Base-by-base conservation (phyloP, 2,329 filamentous ascomycete species). In the Periglandula ipomoeae region DNA sequence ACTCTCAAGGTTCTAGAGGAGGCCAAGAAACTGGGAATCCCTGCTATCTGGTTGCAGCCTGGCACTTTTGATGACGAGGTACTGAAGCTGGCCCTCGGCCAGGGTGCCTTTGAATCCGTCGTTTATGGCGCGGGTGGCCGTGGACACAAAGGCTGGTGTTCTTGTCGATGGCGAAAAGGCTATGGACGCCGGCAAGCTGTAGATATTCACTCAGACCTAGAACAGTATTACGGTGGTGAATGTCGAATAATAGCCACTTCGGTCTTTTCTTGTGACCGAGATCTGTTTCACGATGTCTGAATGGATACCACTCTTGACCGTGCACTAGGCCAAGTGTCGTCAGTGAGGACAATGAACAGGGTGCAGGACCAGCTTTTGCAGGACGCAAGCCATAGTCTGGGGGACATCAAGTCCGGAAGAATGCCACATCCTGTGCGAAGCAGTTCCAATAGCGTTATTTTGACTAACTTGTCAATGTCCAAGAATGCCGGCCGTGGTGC, bases 41-140 rank as follows among this genome's bases (percentile, higher is more conserved):
- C 79, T 17, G 78, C 87, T 23, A 82, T 95, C 5, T 95, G 88
- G 86, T 70, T 97, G 55, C 93, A 97, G 69, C 93, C 93, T 0
- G 93, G 91, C 1, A 90, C 82, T 15, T 97, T 86, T 62, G 82
- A 95, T 62, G 79, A 86, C 46, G 79, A 81, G 50, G 85, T 89
- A 20, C 62, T 95, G 53, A 70, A 76, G 37, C 89, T 79, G 65
- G 89, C 87, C 3, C 71, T 75, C 20, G 65, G 61, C 52, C 70
- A 85, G 55, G 70, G 66, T 5, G 69, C 68, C 17, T 95, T 93
- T 59, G 71, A 81, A 55, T 81, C 82, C 34, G 84, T 89, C 32
- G 84, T 87, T 38, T 79, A 73, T 53, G 82, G 75, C 6, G 72
- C 83, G 34, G 81, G 82, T 24, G 82, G 83, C 23, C 61, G 67